phyloP scores from a whole-genome alignment of 2,329 filamentous ascomycete species.

The Ophiognomonia clavigignenti-juglandacearum region DNA sequence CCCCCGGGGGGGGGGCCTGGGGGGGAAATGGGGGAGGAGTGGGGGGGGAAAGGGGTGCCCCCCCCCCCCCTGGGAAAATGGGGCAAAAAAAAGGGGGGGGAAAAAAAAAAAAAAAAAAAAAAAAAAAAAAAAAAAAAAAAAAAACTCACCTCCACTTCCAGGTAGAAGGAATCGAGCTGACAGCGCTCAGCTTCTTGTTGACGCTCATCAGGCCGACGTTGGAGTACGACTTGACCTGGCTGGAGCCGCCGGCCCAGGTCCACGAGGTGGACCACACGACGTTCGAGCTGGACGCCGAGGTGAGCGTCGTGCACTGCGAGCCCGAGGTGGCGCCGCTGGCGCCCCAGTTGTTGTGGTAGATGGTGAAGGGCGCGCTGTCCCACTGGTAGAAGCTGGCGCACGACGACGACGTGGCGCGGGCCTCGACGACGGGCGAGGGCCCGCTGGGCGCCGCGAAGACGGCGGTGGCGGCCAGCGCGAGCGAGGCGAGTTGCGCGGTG shows the following conservation, averaged over 20 bases:
- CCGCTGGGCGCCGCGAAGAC: slow-evolving; percentile 23
- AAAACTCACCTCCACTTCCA: slow-evolving; percentile 33
- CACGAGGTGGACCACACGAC: slow-evolving; percentile 39
- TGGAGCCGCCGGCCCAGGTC: slow-evolving; percentile 35
- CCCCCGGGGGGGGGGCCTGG: too few relatives aligned
- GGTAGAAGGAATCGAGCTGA: slow-evolving; percentile 30
- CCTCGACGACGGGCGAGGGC: slow-evolving; percentile 24
- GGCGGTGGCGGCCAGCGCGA: slow-evolving; percentile 24
- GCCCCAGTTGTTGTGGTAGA: slow-evolving; percentile 52
- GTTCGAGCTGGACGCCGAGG: slow-evolving; percentile 27
- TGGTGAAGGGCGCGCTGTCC: slow-evolving; percentile 34
- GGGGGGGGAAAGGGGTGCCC: too few relatives aligned
- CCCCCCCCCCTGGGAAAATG: too few relatives aligned
- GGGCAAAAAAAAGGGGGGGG: too few relatives aligned
- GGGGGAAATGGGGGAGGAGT: too few relatives aligned
- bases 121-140: background rate
- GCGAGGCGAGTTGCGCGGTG: slow-evolving; percentile 20
- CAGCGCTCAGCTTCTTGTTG: slow-evolving; percentile 28
- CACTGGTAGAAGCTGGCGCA: slow-evolving; percentile 36
- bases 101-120: too few relatives aligned
- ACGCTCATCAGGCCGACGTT: slow-evolving; percentile 34
- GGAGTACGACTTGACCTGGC: slow-evolving; percentile 41
- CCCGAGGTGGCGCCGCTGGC: slow-evolving; percentile 29
- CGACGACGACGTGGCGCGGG: slow-evolving; percentile 26
- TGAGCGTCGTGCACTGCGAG: slow-evolving; percentile 37